phyloP scores from a whole-genome alignment of 495 filamentous ascomycete genomes.

The Penicillium fimorum region DNA sequence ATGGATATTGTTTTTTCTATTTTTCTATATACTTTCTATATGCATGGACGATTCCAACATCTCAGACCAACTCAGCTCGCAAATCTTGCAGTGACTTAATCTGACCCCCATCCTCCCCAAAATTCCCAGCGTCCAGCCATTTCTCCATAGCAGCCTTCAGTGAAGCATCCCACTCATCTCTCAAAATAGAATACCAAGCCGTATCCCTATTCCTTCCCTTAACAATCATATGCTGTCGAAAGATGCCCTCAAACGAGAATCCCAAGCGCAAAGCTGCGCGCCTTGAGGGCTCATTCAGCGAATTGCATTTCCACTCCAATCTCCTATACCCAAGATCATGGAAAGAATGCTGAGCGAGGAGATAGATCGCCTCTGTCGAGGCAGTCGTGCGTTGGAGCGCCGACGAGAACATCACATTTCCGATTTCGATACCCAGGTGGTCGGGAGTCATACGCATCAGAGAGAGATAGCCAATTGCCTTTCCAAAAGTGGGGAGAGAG shows the following conservation, averaged over 20 bases:
- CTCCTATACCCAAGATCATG: slow-evolving; percentile 51
- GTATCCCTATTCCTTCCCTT: slow-evolving; percentile 57
- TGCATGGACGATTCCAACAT: not conserved
- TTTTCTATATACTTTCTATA: not conserved
- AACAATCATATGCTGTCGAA: slow-evolving; percentile 56
- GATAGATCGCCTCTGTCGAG: slow-evolving; percentile 52
- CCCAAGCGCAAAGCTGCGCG: slow-evolving; percentile 53
- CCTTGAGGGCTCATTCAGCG: slow-evolving; percentile 46
- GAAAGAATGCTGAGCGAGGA: slow-evolving; percentile 47
- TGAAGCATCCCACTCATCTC: slow-evolving; percentile 53
- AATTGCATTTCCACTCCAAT: slow-evolving; percentile 59
- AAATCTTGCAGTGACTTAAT: slow-evolving; percentile 34
- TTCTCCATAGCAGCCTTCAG: slow-evolving; percentile 40
- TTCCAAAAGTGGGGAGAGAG: slow-evolving; percentile 6
- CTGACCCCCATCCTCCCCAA: slow-evolving; percentile 47
- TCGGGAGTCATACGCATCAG: slow-evolving; percentile 43
- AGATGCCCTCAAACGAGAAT: slow-evolving; percentile 53
- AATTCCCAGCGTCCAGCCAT: slow-evolving; percentile 51
- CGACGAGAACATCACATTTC: slow-evolving; percentile 46
- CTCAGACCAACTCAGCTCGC: not conserved
- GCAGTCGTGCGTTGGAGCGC: slow-evolving; percentile 47
- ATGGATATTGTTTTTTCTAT: not conserved
- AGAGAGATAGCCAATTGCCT: slow-evolving; percentile 42
- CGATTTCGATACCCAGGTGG: slow-evolving; percentile 49
- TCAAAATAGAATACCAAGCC: slow-evolving; percentile 52